phyloP scores from a whole-genome alignment of 257 asterid genomes.

The Solanum appendiculatum region DNA sequence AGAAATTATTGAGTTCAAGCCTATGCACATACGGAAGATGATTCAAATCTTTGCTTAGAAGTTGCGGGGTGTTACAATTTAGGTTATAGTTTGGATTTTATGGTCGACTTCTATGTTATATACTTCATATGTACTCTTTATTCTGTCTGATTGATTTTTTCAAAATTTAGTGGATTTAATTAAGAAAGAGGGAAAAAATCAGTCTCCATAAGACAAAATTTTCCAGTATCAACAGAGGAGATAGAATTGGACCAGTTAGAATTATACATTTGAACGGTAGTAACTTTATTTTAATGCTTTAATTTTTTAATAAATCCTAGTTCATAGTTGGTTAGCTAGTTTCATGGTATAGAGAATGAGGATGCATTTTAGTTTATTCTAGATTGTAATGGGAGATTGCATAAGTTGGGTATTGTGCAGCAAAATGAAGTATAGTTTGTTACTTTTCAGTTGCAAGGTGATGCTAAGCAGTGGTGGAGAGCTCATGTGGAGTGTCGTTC shows the following conservation, averaged over 20 bases:
- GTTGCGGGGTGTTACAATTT: too few species aligned
- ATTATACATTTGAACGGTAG: background rate
- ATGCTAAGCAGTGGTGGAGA: background rate
- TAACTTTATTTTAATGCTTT: background rate
- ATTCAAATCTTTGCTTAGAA: too few species aligned
- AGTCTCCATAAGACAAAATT: background rate
- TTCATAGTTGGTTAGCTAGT: background rate
- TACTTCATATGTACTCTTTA: background rate
- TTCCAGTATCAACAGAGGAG: background rate
- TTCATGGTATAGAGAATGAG: background rate
- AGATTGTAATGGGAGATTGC: background rate
- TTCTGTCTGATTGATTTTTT: background rate
- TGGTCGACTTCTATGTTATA: background rate
- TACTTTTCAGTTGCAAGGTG: background rate
- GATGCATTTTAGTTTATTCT: background rate
- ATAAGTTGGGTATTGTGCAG: background rate
- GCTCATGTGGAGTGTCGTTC: too few species aligned
- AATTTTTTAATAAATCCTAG: background rate
- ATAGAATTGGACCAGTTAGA: background rate
- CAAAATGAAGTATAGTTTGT: background rate
- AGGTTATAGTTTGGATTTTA: background rate
- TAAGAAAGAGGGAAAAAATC: background rate
- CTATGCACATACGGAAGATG: too few species aligned
- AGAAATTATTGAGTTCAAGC: too few species aligned
- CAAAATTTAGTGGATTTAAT: background rate